phyloP scores from a whole-genome alignment of 805 yeast genomes.

The Saccharomycopsis guyanensis region DNA sequence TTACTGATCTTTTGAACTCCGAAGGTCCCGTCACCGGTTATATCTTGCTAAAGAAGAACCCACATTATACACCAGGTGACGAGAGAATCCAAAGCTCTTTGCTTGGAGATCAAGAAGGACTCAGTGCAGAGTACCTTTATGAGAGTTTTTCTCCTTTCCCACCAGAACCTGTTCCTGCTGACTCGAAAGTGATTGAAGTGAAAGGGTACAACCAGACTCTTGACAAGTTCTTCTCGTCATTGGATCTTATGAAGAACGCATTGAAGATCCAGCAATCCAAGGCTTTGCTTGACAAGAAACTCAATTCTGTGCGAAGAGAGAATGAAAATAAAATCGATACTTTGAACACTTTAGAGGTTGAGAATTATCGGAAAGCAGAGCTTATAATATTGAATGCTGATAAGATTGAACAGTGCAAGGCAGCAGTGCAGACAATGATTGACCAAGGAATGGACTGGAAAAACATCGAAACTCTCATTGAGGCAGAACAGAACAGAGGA shows the following conservation, averaged over 20 bases:
- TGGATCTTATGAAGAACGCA: constrained; percentile 75
- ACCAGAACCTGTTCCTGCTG: constrained; percentile 38
- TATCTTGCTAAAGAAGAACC: constrained; percentile 56
- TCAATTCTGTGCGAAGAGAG: constrained; percentile 69
- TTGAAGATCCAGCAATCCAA: constrained; percentile 70
- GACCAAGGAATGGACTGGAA: constrained; percentile 93
- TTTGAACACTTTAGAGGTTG: constrained; percentile 52
- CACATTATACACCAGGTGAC: constrained; percentile 31
- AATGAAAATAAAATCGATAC: constrained; percentile 63
- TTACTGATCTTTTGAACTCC: constrained; percentile 31
- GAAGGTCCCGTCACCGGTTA: constrained; percentile 43
- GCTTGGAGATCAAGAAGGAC: constrained; percentile 27
- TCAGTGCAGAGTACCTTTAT: constrained; percentile 37
- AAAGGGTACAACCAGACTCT: constrained; percentile 74
- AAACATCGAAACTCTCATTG: constrained; percentile 69
- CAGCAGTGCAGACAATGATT: constrained; percentile 55
- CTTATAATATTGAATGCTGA: constrained; percentile 63
- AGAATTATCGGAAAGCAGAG: constrained; percentile 63
- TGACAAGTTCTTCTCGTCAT: constrained; percentile 76
- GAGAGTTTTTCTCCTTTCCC: constrained; percentile 67
- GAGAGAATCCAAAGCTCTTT: constrained; percentile 16
- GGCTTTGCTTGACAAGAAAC: constrained; percentile 62
- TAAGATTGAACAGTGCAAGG: constrained; percentile 62
- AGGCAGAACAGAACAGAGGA: constrained; percentile 55
- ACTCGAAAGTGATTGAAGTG: constrained; percentile 35